Conservation (phyloP, 2,329 filamentous ascomycete species). For the Xylaria sp. region DNA sequence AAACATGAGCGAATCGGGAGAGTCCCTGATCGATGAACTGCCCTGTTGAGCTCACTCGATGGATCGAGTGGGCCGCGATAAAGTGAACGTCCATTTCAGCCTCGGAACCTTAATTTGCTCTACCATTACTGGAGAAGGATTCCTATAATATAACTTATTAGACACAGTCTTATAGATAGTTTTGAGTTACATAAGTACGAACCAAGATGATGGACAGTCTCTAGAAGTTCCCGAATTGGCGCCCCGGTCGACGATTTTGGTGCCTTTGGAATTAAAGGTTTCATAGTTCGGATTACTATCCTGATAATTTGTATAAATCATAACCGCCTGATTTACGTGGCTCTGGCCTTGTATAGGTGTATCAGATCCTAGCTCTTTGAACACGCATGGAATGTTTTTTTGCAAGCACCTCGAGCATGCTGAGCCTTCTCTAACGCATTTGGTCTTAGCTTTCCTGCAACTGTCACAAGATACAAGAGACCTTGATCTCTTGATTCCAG, state of each 20-base stretch:
- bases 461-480: background rate
- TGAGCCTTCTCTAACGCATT: background rate
- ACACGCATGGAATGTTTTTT: background rate
- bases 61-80: background rate
- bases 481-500: background rate
- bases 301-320: background rate
- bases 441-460: background rate
- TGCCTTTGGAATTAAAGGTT: background rate
- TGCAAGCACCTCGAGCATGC: background rate
- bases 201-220: background rate
- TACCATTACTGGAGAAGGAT: background rate
- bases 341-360: background rate
- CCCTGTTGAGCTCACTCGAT: background rate
- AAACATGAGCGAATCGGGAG: too few species aligned
- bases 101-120: background rate
- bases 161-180: background rate
- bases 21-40: background rate
- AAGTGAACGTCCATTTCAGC: background rate
- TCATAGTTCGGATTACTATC: background rate
- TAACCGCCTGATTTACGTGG: background rate
- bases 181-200: background rate
- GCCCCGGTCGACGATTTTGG: background rate
- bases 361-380: background rate
- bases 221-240: background rate
- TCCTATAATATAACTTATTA: background rate